These are phyloP conservation scores for Petunia hybrid DNA, from an alignment of 305 asterid genomes.

Conservation along the genomic window DNA sequence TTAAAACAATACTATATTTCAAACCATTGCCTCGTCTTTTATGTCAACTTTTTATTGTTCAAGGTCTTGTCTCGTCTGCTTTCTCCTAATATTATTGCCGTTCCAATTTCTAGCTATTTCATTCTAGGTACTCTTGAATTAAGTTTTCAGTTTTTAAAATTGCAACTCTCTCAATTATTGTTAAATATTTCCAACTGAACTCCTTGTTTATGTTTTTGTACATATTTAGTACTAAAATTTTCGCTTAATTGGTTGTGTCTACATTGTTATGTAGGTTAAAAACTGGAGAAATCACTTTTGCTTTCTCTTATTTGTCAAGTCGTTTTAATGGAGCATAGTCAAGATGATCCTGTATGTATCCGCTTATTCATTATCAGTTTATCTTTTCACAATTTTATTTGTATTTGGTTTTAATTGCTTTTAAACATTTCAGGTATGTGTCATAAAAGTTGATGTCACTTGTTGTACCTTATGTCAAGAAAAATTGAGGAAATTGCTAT, in stretches of 20 bases:
- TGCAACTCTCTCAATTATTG: background rate
- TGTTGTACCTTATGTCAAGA: constrained; percentile 49
- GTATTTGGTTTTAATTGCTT: background rate
- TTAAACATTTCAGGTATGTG: constrained; percentile 30
- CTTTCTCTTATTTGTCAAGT: constrained; percentile 22
- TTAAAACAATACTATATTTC: background rate
- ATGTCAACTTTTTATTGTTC: background rate
- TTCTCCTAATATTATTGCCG: background rate
- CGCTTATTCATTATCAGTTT: background rate
- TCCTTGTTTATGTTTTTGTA: background rate
- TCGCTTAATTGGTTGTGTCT: background rate
- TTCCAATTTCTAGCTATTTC: constrained; percentile 2
- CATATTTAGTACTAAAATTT: no score
- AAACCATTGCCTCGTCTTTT: background rate
- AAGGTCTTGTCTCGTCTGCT: background rate
- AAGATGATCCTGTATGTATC: constrained; percentile 36
- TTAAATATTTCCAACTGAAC: background rate
- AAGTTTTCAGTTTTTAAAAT: no score
- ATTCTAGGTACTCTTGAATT: background rate
- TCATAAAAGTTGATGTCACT: constrained; percentile 45
- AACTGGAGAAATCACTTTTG: constrained; percentile 27
- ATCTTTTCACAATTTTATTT: background rate
- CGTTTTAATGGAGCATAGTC: constrained; percentile 36
- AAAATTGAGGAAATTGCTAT: constrained; percentile 37
- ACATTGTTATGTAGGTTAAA: background rate